Conservation (phyloP, 2,329 filamentous ascomycete species). For the Aspergillus texensis region DNA sequence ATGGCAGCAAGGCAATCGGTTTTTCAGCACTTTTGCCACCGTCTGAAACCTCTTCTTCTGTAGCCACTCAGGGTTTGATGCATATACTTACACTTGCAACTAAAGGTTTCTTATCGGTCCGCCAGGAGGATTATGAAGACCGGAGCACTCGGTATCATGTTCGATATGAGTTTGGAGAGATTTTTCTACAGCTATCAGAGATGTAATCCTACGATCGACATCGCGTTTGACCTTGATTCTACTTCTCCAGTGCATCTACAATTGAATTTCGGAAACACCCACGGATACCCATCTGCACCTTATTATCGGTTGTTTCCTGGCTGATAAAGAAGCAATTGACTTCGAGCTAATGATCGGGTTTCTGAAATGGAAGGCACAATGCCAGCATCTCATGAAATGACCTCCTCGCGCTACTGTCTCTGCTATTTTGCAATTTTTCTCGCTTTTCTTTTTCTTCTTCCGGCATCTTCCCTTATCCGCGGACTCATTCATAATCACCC, state of each 20-base stretch:
- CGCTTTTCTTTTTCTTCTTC: neutral
- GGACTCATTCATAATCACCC: neutral
- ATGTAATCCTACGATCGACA: constrained; percentile 4
- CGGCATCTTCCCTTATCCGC: neutral
- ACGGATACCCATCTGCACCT: neutral
- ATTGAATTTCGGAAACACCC: neutral
- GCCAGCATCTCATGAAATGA: neutral
- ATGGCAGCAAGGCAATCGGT: constrained; percentile 41
- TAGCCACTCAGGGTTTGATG: constrained; percentile 75
- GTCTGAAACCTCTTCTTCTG: constrained; percentile 54
- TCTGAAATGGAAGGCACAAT: neutral
- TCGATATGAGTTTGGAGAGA: constrained; percentile 32
- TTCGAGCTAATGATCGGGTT: neutral
- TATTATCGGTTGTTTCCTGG: neutral
- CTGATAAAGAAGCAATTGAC: neutral
- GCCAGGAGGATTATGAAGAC: constrained; percentile 57
- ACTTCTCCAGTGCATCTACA: neutral
- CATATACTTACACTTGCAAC: constrained; percentile 73
- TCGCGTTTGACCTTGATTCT: neutral
- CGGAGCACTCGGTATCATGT: constrained; percentile 23
- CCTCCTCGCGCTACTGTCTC: neutral
- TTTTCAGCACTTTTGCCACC: constrained; percentile 73
- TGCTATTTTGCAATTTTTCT: neutral
- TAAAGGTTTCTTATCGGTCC: constrained; percentile 63
- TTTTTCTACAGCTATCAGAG: constrained; percentile 27